Conservation (phyloP, 2,329 filamentous ascomycete genomes). For the Fusarium goolgardi region DNA sequence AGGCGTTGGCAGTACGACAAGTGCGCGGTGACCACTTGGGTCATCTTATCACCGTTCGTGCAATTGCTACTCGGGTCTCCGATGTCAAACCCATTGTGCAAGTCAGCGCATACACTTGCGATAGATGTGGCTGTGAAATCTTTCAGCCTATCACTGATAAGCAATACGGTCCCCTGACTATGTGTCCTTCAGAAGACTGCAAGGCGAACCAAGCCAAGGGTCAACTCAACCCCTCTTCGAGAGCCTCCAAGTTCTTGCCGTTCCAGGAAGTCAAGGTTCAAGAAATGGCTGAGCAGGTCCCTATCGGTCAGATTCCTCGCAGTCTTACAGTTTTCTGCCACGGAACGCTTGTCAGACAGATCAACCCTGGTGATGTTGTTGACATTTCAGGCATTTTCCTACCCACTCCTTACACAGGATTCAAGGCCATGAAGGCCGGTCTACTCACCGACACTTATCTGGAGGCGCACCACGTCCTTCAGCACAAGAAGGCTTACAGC, state of each 20-base stretch:
- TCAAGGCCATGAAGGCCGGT: slow-evolving; percentile 95
- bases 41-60: slow-evolving; percentile 90
- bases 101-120: slow-evolving; percentile 97
- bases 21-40: slow-evolving; percentile 94
- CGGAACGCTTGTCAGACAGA: slow-evolving; percentile 83
- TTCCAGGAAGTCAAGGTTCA: slow-evolving; percentile 99
- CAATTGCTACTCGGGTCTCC: slow-evolving; percentile 93
- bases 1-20: slow-evolving; percentile 87
- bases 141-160: slow-evolving; percentile 95
- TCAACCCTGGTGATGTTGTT: slow-evolving; percentile 94
- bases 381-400: slow-evolving; percentile 96
- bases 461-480: slow-evolving; percentile 90
- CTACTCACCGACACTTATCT: slow-evolving; percentile 97
- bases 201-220: slow-evolving; percentile 91
- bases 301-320: slow-evolving; percentile 95
- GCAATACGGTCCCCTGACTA: slow-evolving; percentile 86
- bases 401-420: slow-evolving; percentile 98
- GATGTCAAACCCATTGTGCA: slow-evolving; percentile 98
- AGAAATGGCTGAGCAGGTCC: slow-evolving; percentile 98
- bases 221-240: slow-evolving; percentile 92
- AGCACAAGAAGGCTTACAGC: slow-evolving; percentile 98
- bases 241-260: slow-evolving; percentile 94
- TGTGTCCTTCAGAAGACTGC: slow-evolving; percentile 93
- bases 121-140: slow-evolving; percentile 95
- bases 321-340: slow-evolving; percentile 91